These are phyloP conservation scores for Sarocladium kiliense DNA, from an alignment of 2,329 filamentous ascomycete genomes.

Conservation along the genomic window DNA sequence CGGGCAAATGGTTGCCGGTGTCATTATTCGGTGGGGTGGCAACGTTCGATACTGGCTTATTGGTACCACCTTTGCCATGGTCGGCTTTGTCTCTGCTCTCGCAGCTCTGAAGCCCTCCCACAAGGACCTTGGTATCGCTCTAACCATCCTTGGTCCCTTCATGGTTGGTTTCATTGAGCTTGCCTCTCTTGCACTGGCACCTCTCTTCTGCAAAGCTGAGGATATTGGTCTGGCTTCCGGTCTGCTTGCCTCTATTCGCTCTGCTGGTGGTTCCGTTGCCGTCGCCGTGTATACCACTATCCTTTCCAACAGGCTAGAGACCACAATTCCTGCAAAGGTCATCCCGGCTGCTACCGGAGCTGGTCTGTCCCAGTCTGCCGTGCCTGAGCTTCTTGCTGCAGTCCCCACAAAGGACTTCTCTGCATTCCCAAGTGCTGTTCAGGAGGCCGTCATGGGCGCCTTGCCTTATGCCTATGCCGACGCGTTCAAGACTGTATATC, in stretches of 20 bases:
- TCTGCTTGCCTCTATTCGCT: conserved; percentile 33
- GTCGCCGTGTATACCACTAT: conserved; percentile 35
- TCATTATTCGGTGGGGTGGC: conserved; percentile 26
- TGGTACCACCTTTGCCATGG: conserved; percentile 30
- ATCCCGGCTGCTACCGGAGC: conserved; percentile 28
- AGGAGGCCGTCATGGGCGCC: conserved; percentile 21
- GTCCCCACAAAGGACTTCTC: conserved; percentile 24
- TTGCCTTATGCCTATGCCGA: conserved; percentile 30
- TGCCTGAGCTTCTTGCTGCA: conserved; percentile 27
- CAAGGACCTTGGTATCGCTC: conserved; percentile 24
- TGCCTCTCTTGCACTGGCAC: conserved; percentile 26
- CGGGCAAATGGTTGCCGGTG: conserved; percentile 26
- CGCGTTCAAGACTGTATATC: conserved; percentile 35
- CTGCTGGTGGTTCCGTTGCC: conserved; percentile 30
- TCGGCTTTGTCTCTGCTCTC: conserved; percentile 27
- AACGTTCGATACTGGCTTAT: conserved; percentile 32
- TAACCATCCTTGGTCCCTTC: conserved; percentile 31
- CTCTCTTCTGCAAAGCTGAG: conserved; percentile 30
- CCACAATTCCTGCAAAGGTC: conserved; percentile 29
- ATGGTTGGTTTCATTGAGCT: conserved; percentile 31
- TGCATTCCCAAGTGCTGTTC: conserved; percentile 24
- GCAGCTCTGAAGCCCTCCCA: conserved; percentile 26
- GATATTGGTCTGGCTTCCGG: conserved; percentile 36
- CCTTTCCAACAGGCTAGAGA: conserved; percentile 29
- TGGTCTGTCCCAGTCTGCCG: conserved; percentile 26